phyloP scores from a whole-genome alignment of 2,329 filamentous ascomycete genomes.

The Cadophora gregata region DNA sequence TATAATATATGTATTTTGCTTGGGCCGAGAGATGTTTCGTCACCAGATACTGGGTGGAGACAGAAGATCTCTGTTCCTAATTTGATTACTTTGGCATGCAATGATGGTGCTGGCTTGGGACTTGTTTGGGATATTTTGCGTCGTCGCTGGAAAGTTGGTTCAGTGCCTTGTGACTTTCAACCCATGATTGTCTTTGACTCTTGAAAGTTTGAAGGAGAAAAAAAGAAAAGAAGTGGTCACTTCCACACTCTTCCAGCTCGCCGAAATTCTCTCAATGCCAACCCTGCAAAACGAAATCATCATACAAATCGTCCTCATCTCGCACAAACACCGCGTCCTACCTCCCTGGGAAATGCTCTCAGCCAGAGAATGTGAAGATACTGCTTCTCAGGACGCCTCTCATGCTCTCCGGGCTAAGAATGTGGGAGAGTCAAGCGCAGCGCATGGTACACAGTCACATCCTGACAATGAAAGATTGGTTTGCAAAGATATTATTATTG shows the following conservation, averaged over 20 bases:
- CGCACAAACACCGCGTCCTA: not conserved
- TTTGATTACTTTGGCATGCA: too few species aligned
- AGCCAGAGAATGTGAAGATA: too few species aligned
- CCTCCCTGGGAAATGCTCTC: not conserved
- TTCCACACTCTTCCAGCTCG: not conserved
- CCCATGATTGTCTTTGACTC: not conserved
- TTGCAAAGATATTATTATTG: constrained; percentile 1
- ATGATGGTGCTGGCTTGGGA: not conserved
- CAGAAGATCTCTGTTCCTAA: too few species aligned
- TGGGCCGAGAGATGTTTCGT: too few species aligned
- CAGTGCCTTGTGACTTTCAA: not conserved
- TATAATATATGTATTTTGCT: too few species aligned
- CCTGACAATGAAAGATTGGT: not conserved
- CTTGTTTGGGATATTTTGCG: not conserved
- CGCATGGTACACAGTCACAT: not conserved
- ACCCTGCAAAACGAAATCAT: not conserved
- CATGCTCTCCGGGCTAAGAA: too few species aligned
- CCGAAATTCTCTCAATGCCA: not conserved
- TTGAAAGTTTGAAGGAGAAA: not conserved
- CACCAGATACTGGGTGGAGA: too few species aligned
- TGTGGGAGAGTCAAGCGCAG: not conserved
- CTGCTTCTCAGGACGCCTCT: too few species aligned
- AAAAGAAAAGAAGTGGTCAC: not conserved
- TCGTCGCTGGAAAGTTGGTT: not conserved
- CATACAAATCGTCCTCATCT: not conserved